Evolutionary conservation across 2,329 filamentous ascomycete species (phyloP).

Genomic region (Paecilomyces sp.): DNA sequence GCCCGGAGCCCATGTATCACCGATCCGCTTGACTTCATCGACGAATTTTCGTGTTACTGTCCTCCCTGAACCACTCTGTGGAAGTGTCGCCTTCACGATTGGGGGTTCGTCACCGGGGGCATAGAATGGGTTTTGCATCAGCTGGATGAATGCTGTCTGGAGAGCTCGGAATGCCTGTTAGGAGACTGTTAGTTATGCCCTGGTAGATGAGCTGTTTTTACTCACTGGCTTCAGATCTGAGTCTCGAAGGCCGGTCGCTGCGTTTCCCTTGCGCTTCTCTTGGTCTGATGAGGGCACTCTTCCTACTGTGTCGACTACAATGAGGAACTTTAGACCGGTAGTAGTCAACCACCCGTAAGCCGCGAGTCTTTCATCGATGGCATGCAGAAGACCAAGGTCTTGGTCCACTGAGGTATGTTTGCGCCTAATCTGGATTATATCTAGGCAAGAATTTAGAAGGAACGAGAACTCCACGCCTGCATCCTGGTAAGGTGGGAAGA

Average conservation of each 20-base stretch:
- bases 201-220: constrained; percentile 6
- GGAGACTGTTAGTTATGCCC: not conserved
- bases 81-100: constrained; percentile 39
- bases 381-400: constrained; percentile 86
- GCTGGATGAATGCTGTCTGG: constrained; percentile 81
- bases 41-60: constrained; percentile 78
- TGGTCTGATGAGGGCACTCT: constrained; percentile 39
- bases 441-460: constrained; percentile 81
- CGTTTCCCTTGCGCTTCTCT: constrained; percentile 24
- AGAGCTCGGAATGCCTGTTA: constrained; percentile 74
- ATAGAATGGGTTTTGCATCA: constrained; percentile 93
- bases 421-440: constrained; percentile 83
- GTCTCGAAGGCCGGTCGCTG: constrained; percentile 64
- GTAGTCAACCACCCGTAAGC: constrained; percentile 97
- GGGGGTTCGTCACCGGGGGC: constrained; percentile 76
- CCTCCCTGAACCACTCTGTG: constrained; percentile 46
- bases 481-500: constrained; percentile 70
- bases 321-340: constrained; percentile 84
- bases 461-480: constrained; percentile 76
- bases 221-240: constrained; percentile 77
- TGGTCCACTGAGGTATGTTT: constrained; percentile 67
- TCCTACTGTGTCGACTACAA: constrained; percentile 85
- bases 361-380: constrained; percentile 84
- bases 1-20: constrained; percentile 75
- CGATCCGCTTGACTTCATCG: constrained; percentile 77